These are phyloP conservation scores for Dendrobium huoshanense DNA, from an alignment of 106 monocot genomes.

Conservation along the genomic window DNA sequence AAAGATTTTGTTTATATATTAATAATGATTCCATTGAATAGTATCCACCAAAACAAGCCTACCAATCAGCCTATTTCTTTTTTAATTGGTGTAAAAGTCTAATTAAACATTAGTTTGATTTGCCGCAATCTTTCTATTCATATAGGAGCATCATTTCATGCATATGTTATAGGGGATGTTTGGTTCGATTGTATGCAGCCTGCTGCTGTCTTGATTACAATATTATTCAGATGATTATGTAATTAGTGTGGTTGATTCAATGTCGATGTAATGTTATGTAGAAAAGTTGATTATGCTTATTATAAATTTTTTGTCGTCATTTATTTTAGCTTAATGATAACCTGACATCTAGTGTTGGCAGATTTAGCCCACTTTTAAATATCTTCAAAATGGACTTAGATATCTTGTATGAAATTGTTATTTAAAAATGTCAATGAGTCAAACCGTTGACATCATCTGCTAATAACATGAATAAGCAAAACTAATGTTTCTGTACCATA, in stretches of 20 bases:
- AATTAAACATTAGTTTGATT: neutral
- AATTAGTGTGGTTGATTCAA: neutral
- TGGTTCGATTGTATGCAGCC: neutral
- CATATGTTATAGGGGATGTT: neutral
- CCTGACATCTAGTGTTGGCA: neutral
- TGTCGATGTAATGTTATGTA: neutral
- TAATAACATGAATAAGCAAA: neutral
- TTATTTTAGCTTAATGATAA: neutral
- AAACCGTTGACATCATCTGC: neutral
- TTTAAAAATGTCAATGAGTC: neutral
- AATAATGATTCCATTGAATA: neutral
- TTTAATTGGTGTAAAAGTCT: neutral
- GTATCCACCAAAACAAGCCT: neutral
- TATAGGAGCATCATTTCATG: neutral
- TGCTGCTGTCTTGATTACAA: neutral
- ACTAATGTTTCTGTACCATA: neutral
- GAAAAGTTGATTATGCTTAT: neutral
- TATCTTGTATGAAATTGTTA: neutral
- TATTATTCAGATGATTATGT: neutral
- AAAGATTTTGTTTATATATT: neutral
- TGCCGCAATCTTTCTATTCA: neutral
- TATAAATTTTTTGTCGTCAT: neutral
- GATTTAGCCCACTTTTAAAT: neutral
- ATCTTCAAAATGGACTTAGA: neutral
- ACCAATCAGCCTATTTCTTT: neutral